A percentile compares a stretch with the other conserved stretches of the same genome.
These are phyloP conservation scores for Suhomyces sp. DNA, from an alignment of 805 yeast genomes.

Conservation along the genomic window DNA sequence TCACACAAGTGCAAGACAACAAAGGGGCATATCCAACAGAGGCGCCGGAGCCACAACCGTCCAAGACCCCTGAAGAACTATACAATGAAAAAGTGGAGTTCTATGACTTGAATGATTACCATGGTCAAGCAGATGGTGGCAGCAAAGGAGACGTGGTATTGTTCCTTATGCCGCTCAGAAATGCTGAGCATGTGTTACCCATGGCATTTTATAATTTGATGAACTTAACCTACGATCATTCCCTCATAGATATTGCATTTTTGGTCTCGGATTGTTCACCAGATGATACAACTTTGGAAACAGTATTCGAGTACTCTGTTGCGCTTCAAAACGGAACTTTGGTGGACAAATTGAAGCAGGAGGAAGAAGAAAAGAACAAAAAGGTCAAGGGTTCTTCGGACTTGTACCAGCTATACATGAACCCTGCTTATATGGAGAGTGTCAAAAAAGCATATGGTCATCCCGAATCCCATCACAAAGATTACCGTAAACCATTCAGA, in stretches of 20 bases:
- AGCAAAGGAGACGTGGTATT: constrained; percentile 59
- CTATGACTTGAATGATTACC: constrained; percentile 59
- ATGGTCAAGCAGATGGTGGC: constrained; percentile 51
- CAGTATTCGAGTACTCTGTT: constrained; percentile 60
- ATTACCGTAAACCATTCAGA: constrained; percentile 68
- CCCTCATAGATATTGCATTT: constrained; percentile 74
- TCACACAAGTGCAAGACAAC: constrained; percentile 10
- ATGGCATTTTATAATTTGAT: constrained; percentile 80
- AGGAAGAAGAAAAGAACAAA: constrained; percentile 31
- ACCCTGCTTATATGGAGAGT: constrained; percentile 52
- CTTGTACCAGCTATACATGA: constrained; percentile 69
- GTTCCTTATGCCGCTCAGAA: constrained; percentile 71
- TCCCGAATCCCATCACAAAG: constrained; percentile 54
- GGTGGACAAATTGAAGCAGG: constrained; percentile 43
- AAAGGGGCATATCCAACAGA: background rate
- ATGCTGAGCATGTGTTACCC: constrained; percentile 74
- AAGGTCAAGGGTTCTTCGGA: constrained; percentile 55
- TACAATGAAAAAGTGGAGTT: constrained; percentile 50
- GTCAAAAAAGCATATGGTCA: constrained; percentile 59
- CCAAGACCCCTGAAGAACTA: constrained; percentile 28
- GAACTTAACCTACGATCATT: constrained; percentile 84
- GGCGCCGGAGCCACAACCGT: background rate
- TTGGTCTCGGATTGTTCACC: constrained; percentile 76
- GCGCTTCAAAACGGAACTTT: constrained; percentile 72
- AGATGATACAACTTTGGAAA: constrained; percentile 63